Base-by-base conservation (phyloP, 331 rosid genomes). In the Telfairia occidentalis region DNA sequence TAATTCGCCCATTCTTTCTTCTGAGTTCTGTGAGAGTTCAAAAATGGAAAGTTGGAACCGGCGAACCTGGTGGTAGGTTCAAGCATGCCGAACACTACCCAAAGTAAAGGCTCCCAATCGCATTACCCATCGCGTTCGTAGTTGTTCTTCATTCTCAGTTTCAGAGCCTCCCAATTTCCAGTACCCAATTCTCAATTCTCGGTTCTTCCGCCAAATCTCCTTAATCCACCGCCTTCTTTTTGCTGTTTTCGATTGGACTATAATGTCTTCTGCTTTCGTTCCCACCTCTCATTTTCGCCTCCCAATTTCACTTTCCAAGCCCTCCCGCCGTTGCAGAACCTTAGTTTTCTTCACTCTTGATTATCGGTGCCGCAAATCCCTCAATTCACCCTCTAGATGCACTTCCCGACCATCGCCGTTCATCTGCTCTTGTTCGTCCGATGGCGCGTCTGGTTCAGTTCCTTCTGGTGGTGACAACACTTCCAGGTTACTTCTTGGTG, bases 191-290 rank as follows among this genome's bases (percentile, higher is more conserved):
- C 45, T 6, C 35, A n/a, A 37, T 38, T 65, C 72, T 26, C 35
- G n/a, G n/a, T n/a, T n/a, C n/a, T n/a, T n/a, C 54, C 23, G 48
- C 74, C 0, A 24, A 21, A 23, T 24, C 73, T 32, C 15, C 54
- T 24, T 67, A 35, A 63, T 6, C 45, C 45, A 0, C 11, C 69
- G 12, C 24, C 9, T 30, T n/a, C 45, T 16, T 32, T 18, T 46
- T 15, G 16, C 43, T 40, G 5, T 70, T 43, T 76, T 72, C 78
- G 34, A 72, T 59, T n/a, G n/a, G 87, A 79, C 64, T n/a, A n/a
- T n/a, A 73, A 89, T 92, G 90, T 76, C 87, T 10, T 77, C 86
- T 11, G 29, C 84, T 76, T 74, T 83, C 73, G 71, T 85, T 84
- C 83, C 80, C 77, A 45, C 3, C 77, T 76, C 85, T 76, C 88